Conservation (phyloP, 2,329 filamentous ascomycete genomes). For the Teratosphaeria pseudoeucalypti region DNA sequence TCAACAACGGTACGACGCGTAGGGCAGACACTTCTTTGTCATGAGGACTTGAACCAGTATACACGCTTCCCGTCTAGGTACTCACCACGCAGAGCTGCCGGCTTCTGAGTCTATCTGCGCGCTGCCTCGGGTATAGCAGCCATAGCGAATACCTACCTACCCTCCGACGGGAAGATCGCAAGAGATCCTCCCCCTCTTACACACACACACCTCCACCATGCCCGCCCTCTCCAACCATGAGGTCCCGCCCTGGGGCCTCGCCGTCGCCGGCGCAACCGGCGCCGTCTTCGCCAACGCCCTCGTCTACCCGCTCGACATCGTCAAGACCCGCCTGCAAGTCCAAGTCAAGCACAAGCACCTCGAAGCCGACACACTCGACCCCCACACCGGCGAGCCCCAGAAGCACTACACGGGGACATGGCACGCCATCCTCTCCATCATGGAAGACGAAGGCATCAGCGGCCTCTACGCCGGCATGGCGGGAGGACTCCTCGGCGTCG, state of each 20-base stretch:
- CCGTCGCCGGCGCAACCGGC: slow-evolving; percentile 82
- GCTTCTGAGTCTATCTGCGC: neutral
- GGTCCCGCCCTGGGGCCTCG: slow-evolving; percentile 84
- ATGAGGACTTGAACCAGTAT: neutral
- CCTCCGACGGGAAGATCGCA: neutral
- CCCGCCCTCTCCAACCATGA: slow-evolving; percentile 34
- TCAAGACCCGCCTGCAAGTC: slow-evolving; percentile 93
- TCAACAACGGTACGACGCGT: neutral
- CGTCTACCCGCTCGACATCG: slow-evolving; percentile 92
- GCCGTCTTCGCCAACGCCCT: slow-evolving; percentile 90
- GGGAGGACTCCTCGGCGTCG: slow-evolving; percentile 79
- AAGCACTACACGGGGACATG: slow-evolving; percentile 77
- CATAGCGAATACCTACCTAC: neutral
- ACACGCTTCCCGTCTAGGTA: neutral
- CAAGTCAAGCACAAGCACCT: slow-evolving; percentile 58
- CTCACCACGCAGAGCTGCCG: neutral
- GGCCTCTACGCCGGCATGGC: slow-evolving; percentile 86
- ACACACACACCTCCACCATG: slow-evolving; percentile 8
- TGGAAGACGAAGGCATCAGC: slow-evolving; percentile 64
- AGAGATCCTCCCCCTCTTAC: neutral
- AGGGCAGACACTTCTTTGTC: neutral
- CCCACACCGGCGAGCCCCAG: slow-evolving; percentile 22
- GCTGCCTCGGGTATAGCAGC: neutral
- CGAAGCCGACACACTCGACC: slow-evolving; percentile 29
- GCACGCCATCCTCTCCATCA: slow-evolving; percentile 80